Evolutionary conservation across 2,329 filamentous ascomycete genomes (phyloP), one percentile per base, ranked within the genome.

Genomic region (Tothia fuscella): DNA sequence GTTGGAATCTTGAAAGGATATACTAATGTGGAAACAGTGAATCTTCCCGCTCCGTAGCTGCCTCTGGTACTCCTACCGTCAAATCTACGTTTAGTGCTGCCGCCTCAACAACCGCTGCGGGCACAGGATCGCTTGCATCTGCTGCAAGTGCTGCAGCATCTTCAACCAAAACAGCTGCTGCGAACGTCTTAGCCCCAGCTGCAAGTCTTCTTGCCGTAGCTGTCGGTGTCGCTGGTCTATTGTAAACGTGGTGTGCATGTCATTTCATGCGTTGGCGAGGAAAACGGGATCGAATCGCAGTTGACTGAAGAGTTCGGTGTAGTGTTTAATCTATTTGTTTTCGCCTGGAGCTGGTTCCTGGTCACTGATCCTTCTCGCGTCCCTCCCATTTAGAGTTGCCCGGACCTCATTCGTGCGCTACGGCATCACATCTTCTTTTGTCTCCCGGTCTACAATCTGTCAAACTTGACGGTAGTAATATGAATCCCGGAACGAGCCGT

Each of bases 201-300:
- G 31, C 24, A 22, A 31, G 43, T 13, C 31, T 45, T 22, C 16
- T 44, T 17, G 43, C 37, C 24, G 10, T 41, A 2, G 43, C 38
- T 3, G n/a, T 45, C 5, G 38, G 37, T 13, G 14, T 37, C 7
- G 21, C 26, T 28, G 38, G 38, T 7, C 28, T 45, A 12, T 13
- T 41, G 21, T 41, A 24, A 44, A 38, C 14, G 6, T n/a, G 6
- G 16, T 3, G n/a, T 1, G 13, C 10, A 24, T 14, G 20, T 26
- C 9, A 16, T 36, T 36, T 24, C 20, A 37, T 21, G 19, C 19
- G n/a, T 7, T 14, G 33, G 10, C n/a, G 5, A 13, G 39, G 10
- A 25, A 13, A 12, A n/a, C 2, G 9, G 20, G 9, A 25, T 21
- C 14, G 13, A 9, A 25, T 9, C 16, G 6, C 12, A 29, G 17